phyloP scores from a whole-genome alignment of 257 asterid genomes.

The Euphrasia confusa region DNA sequence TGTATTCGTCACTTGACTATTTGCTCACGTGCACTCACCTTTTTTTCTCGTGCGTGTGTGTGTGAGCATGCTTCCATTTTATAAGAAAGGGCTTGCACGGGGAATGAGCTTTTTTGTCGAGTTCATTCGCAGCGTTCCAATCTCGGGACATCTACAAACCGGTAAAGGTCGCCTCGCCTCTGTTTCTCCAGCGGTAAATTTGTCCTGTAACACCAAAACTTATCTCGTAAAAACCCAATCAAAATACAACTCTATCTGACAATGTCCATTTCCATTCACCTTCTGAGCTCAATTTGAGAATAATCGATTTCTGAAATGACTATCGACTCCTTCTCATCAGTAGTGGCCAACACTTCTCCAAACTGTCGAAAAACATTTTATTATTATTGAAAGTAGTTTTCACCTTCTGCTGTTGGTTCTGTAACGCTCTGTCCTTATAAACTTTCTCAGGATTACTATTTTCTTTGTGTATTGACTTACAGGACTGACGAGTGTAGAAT shows the following conservation, averaged over 20 bases:
- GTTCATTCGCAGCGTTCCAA: slow-evolving; percentile 35
- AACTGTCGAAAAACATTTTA: slow-evolving; percentile 42
- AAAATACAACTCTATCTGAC: background rate
- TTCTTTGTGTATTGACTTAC: slow-evolving; percentile 41
- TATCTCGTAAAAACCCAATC: background rate
- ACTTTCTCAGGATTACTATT: background rate
- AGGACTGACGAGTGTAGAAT: slow-evolving; percentile 91
- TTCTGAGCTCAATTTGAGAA: slow-evolving; percentile 65
- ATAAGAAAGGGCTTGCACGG: no score
- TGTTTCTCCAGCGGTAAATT: slow-evolving; percentile 87
- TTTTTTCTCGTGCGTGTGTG: no score
- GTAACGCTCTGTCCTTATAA: background rate
- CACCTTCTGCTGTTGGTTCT: background rate
- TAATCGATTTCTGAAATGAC: slow-evolving; percentile 78
- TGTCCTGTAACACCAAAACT: slow-evolving; percentile 38
- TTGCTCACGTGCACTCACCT: no score
- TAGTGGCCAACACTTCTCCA: slow-evolving; percentile 83
- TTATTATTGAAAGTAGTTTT: no score
- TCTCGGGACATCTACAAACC: slow-evolving; percentile 79
- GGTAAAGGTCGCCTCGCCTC: slow-evolving; percentile 92
- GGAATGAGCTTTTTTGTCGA: background rate
- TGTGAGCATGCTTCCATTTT: no score
- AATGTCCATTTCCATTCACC: slow-evolving; percentile 34
- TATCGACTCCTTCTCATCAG: slow-evolving; percentile 80
- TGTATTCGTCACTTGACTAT: no score